phyloP scores from a whole-genome alignment of 345 rosid species.

The Eucalyptus polybractea region DNA sequence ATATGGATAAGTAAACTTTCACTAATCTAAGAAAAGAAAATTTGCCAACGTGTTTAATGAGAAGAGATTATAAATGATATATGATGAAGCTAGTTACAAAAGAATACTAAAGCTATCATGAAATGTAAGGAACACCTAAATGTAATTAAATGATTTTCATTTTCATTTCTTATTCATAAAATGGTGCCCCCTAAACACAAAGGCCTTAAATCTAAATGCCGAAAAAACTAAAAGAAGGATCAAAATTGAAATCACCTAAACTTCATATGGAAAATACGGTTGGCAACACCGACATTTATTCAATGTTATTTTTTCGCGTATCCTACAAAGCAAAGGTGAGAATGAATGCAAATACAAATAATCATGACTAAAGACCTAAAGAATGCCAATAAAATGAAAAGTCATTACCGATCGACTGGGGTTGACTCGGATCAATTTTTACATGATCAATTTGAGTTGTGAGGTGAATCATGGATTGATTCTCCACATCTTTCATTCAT shows the following conservation, averaged over 20 bases:
- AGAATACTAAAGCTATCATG: background rate
- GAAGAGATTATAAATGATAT: background rate
- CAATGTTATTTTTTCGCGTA: background rate
- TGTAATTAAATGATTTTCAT: background rate
- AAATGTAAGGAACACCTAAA: background rate
- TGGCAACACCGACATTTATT: background rate
- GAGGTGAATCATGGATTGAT: background rate
- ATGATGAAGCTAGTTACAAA: background rate
- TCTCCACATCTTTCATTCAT: background rate
- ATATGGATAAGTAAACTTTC: background rate
- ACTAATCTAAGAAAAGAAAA: background rate
- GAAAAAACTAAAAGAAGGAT: background rate
- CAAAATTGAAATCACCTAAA: background rate
- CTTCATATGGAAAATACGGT: fast-evolving
- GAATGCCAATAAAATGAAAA: background rate
- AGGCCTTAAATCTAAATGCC: background rate
- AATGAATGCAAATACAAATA: background rate
- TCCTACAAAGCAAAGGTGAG: background rate
- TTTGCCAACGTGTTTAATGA: background rate
- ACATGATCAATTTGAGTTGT: background rate
- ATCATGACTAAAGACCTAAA: background rate
- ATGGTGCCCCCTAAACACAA: background rate
- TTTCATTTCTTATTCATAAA: background rate
- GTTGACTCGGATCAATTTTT: fast-evolving
- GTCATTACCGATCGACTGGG: background rate